Evolutionary conservation across 2,329 filamentous ascomycete species (phyloP).

Genomic region (Macroventuria anomochaeta): DNA sequence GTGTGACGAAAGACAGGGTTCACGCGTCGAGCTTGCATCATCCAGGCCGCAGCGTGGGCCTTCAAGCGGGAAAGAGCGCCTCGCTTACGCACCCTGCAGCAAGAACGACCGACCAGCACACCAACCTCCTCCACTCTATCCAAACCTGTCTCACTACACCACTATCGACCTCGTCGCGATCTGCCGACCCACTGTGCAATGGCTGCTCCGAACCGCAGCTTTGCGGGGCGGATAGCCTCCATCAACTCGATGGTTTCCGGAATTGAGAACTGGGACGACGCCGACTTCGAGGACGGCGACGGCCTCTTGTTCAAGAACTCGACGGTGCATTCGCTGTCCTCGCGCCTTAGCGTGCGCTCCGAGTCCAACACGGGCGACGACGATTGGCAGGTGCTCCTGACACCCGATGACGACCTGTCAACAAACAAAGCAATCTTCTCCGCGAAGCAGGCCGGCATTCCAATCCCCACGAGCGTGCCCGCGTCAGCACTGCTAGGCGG

Average conservation of each 20-base stretch:
- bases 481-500: slow-evolving; percentile 89
- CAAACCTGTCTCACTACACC: slow-evolving; percentile 19
- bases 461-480: slow-evolving; percentile 84
- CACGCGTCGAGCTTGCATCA: slow-evolving; percentile 5
- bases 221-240: slow-evolving; percentile 49
- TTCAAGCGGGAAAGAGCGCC: slow-evolving; percentile 8
- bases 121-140: slow-evolving; percentile 19
- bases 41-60: slow-evolving; percentile 14
- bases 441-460: slow-evolving; percentile 87
- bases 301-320: slow-evolving; percentile 77
- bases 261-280: slow-evolving; percentile 72
- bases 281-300: slow-evolving; percentile 53
- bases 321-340: slow-evolving; percentile 76
- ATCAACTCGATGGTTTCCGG: slow-evolving; percentile 62
- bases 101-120: slow-evolving; percentile 21
- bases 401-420: slow-evolving; percentile 83
- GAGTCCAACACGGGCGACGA: slow-evolving; percentile 80
- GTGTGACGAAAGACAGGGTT: slow-evolving; percentile 15
- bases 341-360: slow-evolving; percentile 81
- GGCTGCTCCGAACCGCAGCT: slow-evolving; percentile 45
- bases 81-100: slow-evolving; percentile 22
- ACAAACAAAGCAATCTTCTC: slow-evolving; percentile 81
- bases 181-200: slow-evolving; percentile 35
- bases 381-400: slow-evolving; percentile 84
- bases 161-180: slow-evolving; percentile 22